These are phyloP conservation scores for Xanthoconium purpureum DNA, from an alignment of 768 basidiomycete genomes.

Conservation along the genomic window DNA sequence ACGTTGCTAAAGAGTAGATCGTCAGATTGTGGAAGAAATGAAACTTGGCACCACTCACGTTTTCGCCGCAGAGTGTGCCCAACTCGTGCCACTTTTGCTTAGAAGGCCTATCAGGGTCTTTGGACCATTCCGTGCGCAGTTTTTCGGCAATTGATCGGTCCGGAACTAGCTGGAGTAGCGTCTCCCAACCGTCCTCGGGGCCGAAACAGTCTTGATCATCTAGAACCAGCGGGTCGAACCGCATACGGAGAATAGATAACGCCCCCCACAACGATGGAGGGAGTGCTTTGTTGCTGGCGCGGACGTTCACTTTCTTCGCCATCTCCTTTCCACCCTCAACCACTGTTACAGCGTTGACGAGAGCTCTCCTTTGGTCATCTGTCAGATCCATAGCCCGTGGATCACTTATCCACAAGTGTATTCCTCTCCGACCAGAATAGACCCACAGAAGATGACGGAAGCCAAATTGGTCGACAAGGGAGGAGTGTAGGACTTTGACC, in stretches of 20 bases:
- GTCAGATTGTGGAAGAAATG: neutral
- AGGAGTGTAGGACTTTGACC: conserved; percentile 77
- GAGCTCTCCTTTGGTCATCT: conserved; percentile 83
- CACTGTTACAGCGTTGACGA: conserved; percentile 87
- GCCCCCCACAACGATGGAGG: conserved; percentile 72
- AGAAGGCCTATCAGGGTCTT: conserved; percentile 52
- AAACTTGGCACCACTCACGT: conserved; percentile 29
- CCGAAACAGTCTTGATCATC: conserved; percentile 83
- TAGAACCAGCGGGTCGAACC: conserved; percentile 69
- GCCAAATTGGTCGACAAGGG: conserved; percentile 86
- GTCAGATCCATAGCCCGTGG: conserved; percentile 82
- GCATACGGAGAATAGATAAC: conserved; percentile 44
- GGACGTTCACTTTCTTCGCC: conserved; percentile 78
- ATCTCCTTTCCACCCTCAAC: conserved; percentile 78
- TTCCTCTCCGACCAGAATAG: conserved; percentile 97
- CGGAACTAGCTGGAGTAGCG: conserved; percentile 71
- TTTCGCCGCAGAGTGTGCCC: conserved; percentile 25
- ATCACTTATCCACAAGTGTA: conserved; percentile 97
- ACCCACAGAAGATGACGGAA: conserved; percentile 93
- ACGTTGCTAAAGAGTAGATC: conserved; percentile 19
- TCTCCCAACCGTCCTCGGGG: conserved; percentile 66
- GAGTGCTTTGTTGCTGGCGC: conserved; percentile 43
- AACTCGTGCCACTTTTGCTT: conserved; percentile 74
- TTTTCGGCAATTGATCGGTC: conserved; percentile 47
- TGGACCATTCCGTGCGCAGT: conserved; percentile 60